phyloP scores from a whole-genome alignment of 257 asterid genomes.

The Jacaranda copaia region DNA sequence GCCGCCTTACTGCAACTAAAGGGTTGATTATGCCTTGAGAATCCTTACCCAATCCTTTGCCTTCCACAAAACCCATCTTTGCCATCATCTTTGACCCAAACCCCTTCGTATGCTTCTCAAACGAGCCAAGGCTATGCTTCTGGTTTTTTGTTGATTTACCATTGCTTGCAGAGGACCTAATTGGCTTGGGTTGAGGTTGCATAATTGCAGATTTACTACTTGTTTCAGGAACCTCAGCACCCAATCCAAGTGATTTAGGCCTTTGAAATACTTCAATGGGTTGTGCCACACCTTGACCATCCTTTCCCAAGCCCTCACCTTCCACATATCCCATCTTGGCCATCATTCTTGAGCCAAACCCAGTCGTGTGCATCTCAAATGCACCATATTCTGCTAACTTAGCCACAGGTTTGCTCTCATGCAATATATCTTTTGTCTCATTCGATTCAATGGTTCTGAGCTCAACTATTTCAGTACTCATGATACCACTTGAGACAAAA shows the following conservation, averaged over 20 bases:
- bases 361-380: slow-evolving; percentile 94
- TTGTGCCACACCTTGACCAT: slow-evolving; percentile 75
- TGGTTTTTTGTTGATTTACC: slow-evolving; percentile 44
- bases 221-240: slow-evolving; percentile 74
- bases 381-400: slow-evolving; percentile 60
- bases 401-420: slow-evolving; percentile 44
- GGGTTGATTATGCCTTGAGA: slow-evolving; percentile 89
- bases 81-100: slow-evolving; percentile 97
- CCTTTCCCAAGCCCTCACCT: slow-evolving; percentile 88
- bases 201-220: slow-evolving; percentile 35
- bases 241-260: slow-evolving; percentile 94
- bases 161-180: slow-evolving; percentile 38
- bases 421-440: slow-evolving; percentile 43
- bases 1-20: slow-evolving; percentile 75
- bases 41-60: slow-evolving; percentile 82
- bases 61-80: slow-evolving; percentile 90
- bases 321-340: slow-evolving; percentile 95
- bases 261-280: slow-evolving; percentile 88
- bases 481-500: slow-evolving; percentile 79
- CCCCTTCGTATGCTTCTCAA: slow-evolving; percentile 91
- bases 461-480: slow-evolving; percentile 59
- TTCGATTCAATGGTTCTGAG: slow-evolving; percentile 36
- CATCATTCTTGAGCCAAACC: slow-evolving; percentile 97
- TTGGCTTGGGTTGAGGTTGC: slow-evolving; percentile 35
- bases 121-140: slow-evolving; percentile 58